phyloP scores from a whole-genome alignment of 768 basidiomycete genomes.

The Hericium coralloides region DNA sequence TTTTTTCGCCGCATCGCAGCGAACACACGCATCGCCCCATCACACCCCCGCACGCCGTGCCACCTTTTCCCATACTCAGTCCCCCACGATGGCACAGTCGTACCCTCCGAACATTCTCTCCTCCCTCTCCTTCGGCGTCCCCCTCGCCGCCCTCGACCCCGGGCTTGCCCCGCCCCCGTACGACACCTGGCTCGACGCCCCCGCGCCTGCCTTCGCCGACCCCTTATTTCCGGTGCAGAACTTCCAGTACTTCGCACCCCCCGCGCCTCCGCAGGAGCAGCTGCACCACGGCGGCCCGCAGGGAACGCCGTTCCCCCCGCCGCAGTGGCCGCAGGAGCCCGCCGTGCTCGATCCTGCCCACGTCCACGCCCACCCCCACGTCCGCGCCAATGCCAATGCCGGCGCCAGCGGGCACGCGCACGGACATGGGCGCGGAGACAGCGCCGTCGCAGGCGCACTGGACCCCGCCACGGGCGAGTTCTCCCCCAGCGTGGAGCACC shows the following conservation, averaged over 20 bases:
- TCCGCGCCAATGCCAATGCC: neutral
- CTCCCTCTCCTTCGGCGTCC: neutral
- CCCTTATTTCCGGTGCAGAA: neutral
- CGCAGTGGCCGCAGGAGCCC: neutral
- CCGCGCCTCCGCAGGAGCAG: neutral
- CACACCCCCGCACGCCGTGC: no score
- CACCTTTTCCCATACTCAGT: no score
- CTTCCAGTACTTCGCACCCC: neutral
- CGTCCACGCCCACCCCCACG: neutral
- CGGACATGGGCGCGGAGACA: neutral
- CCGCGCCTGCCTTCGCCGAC: neutral
- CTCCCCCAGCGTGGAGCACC: conserved; percentile 54
- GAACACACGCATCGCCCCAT: no score
- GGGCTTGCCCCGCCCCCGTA: neutral
- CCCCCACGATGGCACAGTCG: neutral
- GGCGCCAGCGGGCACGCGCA: neutral
- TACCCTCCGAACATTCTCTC: neutral
- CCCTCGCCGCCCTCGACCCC: neutral
- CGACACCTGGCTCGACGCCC: neutral
- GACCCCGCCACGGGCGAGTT: conserved; percentile 61
- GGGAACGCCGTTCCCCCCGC: neutral
- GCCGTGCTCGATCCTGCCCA: neutral
- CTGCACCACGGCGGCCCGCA: neutral
- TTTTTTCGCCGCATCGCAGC: no score
- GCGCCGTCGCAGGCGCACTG: conserved; percentile 44